Evolutionary conservation across 2,329 filamentous ascomycete genomes (phyloP).

Genomic region (Venturiaceae sp.): DNA sequence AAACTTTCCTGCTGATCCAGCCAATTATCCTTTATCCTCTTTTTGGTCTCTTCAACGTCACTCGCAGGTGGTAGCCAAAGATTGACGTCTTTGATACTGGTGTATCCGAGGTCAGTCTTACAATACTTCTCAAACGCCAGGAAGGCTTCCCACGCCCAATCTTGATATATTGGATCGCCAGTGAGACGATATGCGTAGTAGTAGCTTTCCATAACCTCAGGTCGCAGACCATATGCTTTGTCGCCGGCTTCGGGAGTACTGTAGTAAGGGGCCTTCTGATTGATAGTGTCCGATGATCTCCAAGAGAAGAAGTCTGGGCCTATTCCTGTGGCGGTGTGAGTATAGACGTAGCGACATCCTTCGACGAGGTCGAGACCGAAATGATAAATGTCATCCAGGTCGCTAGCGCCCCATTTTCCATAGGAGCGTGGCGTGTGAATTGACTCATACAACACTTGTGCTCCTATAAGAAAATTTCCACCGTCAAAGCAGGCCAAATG

Average conservation of each 20-base stretch:
- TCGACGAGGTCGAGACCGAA: constrained; percentile 65
- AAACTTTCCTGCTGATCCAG: constrained; percentile 76
- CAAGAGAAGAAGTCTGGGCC: constrained; percentile 55
- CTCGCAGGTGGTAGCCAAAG: constrained; percentile 31
- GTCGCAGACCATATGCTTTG: constrained; percentile 55
- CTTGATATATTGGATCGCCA: constrained; percentile 63
- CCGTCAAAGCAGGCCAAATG: constrained; percentile 71
- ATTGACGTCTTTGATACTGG: constrained; percentile 58
- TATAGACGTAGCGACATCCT: constrained; percentile 69
- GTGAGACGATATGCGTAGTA: constrained; percentile 84
- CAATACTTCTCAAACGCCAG: constrained; percentile 55
- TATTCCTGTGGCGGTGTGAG: constrained; percentile 57
- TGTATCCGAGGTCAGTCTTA: constrained; percentile 56
- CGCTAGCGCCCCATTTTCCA: constrained; percentile 8
- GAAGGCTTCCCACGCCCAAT: constrained; percentile 78
- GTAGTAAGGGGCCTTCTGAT: constrained; percentile 48
- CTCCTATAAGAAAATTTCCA: constrained; percentile 80
- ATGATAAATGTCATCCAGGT: constrained; percentile 55
- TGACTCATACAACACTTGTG: constrained; percentile 46
- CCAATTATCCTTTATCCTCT: constrained; percentile 39
- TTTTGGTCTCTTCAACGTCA: constrained; percentile 13
- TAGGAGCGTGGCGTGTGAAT: background rate
- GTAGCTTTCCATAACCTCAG: constrained; percentile 74
- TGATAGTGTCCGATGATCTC: constrained; percentile 15
- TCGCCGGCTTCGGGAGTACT: constrained; percentile 28